A percentile compares a stretch with the other conserved stretches of the same genome.
phyloP scores from a whole-genome alignment of 805 yeast species.

The Clavispora phyllophila region DNA sequence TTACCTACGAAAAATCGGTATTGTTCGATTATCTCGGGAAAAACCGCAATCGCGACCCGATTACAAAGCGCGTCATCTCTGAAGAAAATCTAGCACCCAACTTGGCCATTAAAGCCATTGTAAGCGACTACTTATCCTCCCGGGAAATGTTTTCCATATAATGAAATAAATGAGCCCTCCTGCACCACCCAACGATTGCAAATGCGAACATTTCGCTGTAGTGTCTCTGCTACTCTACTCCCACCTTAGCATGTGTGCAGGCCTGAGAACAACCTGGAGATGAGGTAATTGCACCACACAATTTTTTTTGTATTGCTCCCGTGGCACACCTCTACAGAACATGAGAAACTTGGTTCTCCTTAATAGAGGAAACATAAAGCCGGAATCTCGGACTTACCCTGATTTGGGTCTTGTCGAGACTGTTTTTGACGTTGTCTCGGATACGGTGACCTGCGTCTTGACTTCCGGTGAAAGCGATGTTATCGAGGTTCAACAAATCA shows the following conservation, averaged over 20 bases:
- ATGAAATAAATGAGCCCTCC: not conserved
- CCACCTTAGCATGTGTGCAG: not conserved
- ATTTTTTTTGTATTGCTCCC: not conserved
- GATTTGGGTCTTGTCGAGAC: slow-evolving; percentile 53
- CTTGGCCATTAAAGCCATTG: slow-evolving; percentile 25
- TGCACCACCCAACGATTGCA: not conserved
- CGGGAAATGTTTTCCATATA: not conserved
- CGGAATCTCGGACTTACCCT: slow-evolving; percentile 56
- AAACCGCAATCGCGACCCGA: slow-evolving; percentile 33
- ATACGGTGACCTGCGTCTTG: slow-evolving; percentile 63
- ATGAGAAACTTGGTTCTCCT: slow-evolving; percentile 50
- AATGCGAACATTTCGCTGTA: not conserved
- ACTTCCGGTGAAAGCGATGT: slow-evolving; percentile 47
- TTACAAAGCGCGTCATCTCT: slow-evolving; percentile 31
- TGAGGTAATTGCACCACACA: not conserved
- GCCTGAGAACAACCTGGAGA: not conserved
- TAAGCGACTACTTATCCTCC: not conserved
- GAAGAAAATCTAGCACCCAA: slow-evolving; percentile 37
- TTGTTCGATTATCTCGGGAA: slow-evolving; percentile 30
- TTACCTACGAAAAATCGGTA: slow-evolving; percentile 37
- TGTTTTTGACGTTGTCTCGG: slow-evolving; percentile 68
- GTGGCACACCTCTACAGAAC: not conserved
- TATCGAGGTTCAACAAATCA: slow-evolving; percentile 73
- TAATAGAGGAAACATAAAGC: slow-evolving; percentile 49
- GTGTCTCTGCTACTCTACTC: not conserved